Evolutionary conservation across 1,284 basidiomycete genomes (phyloP).

Genomic region (Thecaphora frezii): DNA sequence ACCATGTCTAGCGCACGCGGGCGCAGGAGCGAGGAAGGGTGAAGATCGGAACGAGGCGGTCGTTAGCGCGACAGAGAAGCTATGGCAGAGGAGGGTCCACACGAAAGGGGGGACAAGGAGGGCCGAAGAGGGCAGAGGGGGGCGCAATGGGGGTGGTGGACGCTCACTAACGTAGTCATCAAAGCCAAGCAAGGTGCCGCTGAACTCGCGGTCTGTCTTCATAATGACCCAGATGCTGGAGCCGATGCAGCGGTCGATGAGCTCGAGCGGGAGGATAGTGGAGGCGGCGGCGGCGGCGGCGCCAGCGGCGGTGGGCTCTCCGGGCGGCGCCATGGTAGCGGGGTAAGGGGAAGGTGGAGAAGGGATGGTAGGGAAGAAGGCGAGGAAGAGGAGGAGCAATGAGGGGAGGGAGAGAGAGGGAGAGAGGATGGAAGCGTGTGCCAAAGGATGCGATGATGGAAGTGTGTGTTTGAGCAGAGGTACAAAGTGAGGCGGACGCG

Average conservation of each 20-base stretch:
- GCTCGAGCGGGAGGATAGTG: constrained; percentile 55
- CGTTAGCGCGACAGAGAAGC: too few relatives aligned
- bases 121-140: too few relatives aligned
- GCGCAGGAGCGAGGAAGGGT: background rate
- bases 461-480: too few relatives aligned
- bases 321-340: constrained; percentile 24
- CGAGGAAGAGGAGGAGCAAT: too few relatives aligned
- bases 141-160: background rate
- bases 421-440: too few relatives aligned
- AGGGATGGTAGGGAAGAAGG: too few relatives aligned
- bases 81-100: background rate
- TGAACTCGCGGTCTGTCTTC: constrained; percentile 62
- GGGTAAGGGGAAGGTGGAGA: background rate
- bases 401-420: too few relatives aligned
- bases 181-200: constrained; percentile 91
- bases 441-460: too few relatives aligned
- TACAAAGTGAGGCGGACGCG: too few relatives aligned
- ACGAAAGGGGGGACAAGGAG: too few relatives aligned
- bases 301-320: constrained; percentile 27
- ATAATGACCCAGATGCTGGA: constrained; percentile 60
- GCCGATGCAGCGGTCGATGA: constrained; percentile 60
- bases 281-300: constrained; percentile 29
- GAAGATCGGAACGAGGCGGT: background rate
- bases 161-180: constrained; percentile 99
- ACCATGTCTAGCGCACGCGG: constrained; percentile 78